Base-by-base conservation (phyloP, 2,329 filamentous ascomycete species). In the Colletotrichum tabaci region DNA sequence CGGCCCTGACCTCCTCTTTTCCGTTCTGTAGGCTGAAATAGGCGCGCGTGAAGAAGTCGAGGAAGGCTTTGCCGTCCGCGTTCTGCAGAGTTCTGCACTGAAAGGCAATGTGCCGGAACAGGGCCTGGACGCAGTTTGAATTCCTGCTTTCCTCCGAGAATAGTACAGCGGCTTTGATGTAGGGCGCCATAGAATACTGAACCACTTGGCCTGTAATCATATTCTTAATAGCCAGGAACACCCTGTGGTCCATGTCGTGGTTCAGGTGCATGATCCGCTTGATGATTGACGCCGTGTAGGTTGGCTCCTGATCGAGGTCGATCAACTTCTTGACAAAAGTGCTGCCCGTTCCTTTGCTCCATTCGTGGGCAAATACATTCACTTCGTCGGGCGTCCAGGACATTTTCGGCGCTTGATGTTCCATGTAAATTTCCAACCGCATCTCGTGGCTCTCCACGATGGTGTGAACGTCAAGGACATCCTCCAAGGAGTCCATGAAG, bases 311-410 rank as follows among this genome's bases (percentile, higher is more conserved):
- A 73, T 91, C 87, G 60, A 92, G 84, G 23, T 84, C 83, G 38
- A 95, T 84, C 35, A 95, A 84, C 77, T 92, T 94, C 77, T 91
- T 89, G 30, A 92, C 78, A 63, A 93, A 89, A n/a, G 90, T 82
- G 73, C 87, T 89, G 70, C 46, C 72, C n/a, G 53, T 79, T 79
- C 75, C 73, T 78, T 70, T 64, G 30, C 44, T 77, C 82, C 84
- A 86, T 46, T 86, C 82, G 46, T 79, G 79, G 67, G 85, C 81
- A 2, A 91, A 74, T 2, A 86, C 74, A 38, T 84, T 79, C 15
- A 86, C 80, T 76, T 91, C 89, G 0, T 76, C 73, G 0, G 77
- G 75, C 3, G 85, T 86, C 77, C 88, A 86, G 1, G 82, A 83
- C 55, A 88, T 84, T 4, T 26, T 53, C 7, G 79, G 74, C 7